Evolutionary conservation across 129 eudicot genomes (phyloP), one percentile per base, ranked within the genome.

Genomic region (Lactuca sativa): DNA sequence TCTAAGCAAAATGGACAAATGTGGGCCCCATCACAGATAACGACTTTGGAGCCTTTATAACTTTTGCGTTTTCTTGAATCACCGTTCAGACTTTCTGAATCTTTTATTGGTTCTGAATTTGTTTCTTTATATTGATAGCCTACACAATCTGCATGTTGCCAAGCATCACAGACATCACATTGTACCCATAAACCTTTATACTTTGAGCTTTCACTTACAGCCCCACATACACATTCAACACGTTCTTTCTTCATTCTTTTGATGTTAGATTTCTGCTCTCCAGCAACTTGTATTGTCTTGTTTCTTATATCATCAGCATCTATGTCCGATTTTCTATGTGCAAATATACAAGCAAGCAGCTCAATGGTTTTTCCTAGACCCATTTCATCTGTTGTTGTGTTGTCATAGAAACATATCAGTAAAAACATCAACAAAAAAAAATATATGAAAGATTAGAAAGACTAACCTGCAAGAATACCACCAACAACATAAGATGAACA

Each of bases 121-220:
- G 64, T 85, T 57, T 64, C 61, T 62, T 72, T 67, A 54, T 64
- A 71, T 52, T 84, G 77, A 77, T 76, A 95, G 18, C 90, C 87
- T 59, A 95, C 99, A 85, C 99, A 95, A 48, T 87, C 95, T 71
- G 88, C 96, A 78, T 95, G 97, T 77, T 95, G 99, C 99, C 99
- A 90, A 30, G 99, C 97, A 76, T 95, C 99, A 84, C 99, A 95
- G 43, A 80, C 59, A 85, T 95, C 99, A 83, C 99, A 95, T 71
- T 95, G 97, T 57, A 95, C 97, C 99, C 97, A 95, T 66, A 90
- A 62, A 37, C 99, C 97, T 61, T 64, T 67, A 70, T 90, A 90
- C 56, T 30, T 83, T 56, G 75, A 70, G 90, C 82, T 85, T 72
- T 95, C 99, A 66, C 84, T 81, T 66, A 90, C 90, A 12, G 93